Conservation (phyloP, 2,329 filamentous ascomycete genomes). For the Colletotrichum sp. region DNA sequence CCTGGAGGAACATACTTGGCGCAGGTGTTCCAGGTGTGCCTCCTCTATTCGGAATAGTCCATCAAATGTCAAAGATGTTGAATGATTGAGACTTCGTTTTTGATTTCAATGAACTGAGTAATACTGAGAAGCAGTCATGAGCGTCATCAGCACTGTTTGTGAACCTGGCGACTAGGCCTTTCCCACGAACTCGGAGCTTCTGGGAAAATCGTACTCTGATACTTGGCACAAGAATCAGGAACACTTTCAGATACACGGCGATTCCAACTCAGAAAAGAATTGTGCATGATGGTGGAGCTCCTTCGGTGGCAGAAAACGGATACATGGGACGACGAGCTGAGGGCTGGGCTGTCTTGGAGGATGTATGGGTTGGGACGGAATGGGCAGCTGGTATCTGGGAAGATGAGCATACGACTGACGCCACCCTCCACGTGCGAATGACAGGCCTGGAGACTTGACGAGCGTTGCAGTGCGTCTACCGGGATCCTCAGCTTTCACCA, state of each 20-base stretch:
- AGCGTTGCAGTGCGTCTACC: neutral
- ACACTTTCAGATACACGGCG: neutral
- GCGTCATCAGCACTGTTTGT: fast-evolving
- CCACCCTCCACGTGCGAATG: neutral
- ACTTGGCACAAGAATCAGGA: neutral
- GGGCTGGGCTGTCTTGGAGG: neutral
- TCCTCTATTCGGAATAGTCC: neutral
- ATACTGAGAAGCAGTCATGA: neutral
- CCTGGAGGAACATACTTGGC: neutral
- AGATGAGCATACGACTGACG: neutral
- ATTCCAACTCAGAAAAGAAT: neutral
- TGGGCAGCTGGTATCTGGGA: neutral
- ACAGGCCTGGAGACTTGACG: neutral
- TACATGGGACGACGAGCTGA: neutral
- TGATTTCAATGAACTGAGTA: neutral
- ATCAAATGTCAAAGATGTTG: neutral
- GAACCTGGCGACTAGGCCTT: neutral
- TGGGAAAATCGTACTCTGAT: neutral
- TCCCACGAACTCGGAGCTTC: fast-evolving
- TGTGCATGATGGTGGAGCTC: neutral
- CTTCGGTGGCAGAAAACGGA: neutral
- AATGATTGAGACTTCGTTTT: neutral
- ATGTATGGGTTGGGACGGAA: neutral
- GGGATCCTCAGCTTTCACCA: neutral
- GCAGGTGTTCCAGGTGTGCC: neutral